Base-by-base conservation (phyloP, 2,329 filamentous ascomycete species). In the Colletotrichum trifolii region DNA sequence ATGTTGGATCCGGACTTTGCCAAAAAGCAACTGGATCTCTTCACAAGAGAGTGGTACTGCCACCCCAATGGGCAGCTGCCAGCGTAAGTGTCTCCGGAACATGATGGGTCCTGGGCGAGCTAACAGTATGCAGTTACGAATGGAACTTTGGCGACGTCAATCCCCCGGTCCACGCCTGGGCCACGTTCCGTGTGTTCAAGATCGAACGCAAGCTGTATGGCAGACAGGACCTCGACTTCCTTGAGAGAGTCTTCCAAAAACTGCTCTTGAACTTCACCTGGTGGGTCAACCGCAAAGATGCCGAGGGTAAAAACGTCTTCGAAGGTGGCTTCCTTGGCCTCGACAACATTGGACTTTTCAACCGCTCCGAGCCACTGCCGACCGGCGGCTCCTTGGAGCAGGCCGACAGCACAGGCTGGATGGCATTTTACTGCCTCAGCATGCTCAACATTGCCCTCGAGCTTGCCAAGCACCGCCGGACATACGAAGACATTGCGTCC, bases 141-240 rank as follows among this genome's bases (percentile, higher is more conserved):
- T 98, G 95, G 95, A 97, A 98, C 75, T 98, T 97, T 80, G 91
- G 94, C 58, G 96, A 98, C 72, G 95, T 97, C 68, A 98, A 98
- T 71, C 95, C 95, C 34, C 95, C 95, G 0, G 95, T 98, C 1
- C 95, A 98, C 76, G 96, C 95, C 1, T 98, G 95, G 95, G 90
- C 95, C 2, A 93, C 93, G 0, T 98, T 98, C 83, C 87, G 96
- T 62, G 93, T 92, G 0, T 98, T 98, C 89, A 98, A 98, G 81
- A 97, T 98, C 69, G 95, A 98, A 82, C 90, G 96, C 70, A 98
- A 98, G 81, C 88, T 98, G 83, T 98, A 97, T 72, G 96, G 95
- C 45, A 89, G 93, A 39, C 93, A 97, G 74, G 95, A 98, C 75
- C 83, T 97, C 38, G 96, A 98, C 78, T 98, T 97, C 79, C 85